Percentiles rank a stretch among this genome's conserved stretches.
phyloP scores from a whole-genome alignment of 352 stramenopile species.

The Discostella stelligera region DNA sequence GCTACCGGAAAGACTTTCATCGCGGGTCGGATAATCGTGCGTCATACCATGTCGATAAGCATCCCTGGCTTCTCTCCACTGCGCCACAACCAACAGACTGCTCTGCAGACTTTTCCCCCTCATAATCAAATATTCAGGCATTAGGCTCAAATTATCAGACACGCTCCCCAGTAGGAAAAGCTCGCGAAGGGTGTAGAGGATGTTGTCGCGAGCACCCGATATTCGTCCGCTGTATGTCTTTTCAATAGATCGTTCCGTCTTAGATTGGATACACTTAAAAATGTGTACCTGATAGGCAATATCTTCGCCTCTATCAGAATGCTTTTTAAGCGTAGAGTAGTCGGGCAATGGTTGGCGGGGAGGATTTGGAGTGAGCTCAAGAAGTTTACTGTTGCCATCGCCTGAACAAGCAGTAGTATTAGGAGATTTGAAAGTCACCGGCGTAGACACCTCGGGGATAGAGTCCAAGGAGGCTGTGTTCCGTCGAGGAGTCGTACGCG shows the following conservation, averaged over 20 bases:
- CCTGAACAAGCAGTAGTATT: too few relatives aligned
- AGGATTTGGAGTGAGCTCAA: background rate
- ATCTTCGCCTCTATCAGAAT: conserved; percentile 21
- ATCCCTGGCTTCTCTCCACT: conserved; percentile 29
- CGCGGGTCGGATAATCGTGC: background rate
- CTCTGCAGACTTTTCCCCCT: conserved; percentile 49
- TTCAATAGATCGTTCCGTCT: conserved; percentile 34
- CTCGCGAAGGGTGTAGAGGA: conserved; percentile 43
- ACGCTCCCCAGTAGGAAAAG: conserved; percentile 59
- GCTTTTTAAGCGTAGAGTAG: conserved; percentile 10
- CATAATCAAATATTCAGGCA: conserved; percentile 52
- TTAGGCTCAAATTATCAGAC: conserved; percentile 62
- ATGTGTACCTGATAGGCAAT: conserved; percentile 47
- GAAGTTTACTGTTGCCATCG: too few relatives aligned
- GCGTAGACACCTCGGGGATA: too few relatives aligned
- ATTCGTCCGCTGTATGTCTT: conserved; percentile 28
- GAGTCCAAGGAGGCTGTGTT: too few relatives aligned
- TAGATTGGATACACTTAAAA: conserved; percentile 51
- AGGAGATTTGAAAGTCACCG: too few relatives aligned
- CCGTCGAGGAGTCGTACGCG: too few relatives aligned
- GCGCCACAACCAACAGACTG: conserved; percentile 24
- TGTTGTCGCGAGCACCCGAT: conserved; percentile 39
- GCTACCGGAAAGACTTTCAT: background rate
- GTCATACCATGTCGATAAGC: conserved; percentile 14
- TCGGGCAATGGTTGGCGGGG: background rate